Base-by-base conservation (phyloP, 1,284 basidiomycete genomes). In the Cutaneotrichosporon sp. region DNA sequence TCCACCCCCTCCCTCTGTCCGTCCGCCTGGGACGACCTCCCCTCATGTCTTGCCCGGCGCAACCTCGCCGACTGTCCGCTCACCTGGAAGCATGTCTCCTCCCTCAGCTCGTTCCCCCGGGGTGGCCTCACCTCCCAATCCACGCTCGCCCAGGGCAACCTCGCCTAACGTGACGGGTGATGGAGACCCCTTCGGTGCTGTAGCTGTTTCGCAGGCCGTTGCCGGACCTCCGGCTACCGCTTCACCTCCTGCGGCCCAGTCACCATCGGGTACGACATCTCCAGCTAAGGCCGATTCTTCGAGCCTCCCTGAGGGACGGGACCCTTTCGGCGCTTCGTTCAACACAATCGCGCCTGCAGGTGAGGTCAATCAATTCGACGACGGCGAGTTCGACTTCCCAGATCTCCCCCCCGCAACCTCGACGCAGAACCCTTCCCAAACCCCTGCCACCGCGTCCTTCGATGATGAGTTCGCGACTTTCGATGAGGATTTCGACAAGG, bases 341-440 rank as follows among this genome's bases (percentile, higher is more conserved):
- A 36, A 9, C 21, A 21, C 18, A 16, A 13, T 34, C 0, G 47
- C 49, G 16, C 60, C 60, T 13, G 36, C 31, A 30, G 18, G 13
- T 14, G 22, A 13, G 11, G 53, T 22, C 9, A 21, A 6, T n/a
- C 30, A 53, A 10, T 93, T 93, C 71, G 91, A 93, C 40, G 91
- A 92, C 72, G 91, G 92, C 73, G 89, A 90, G 68, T 92, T 93
- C 75, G 91, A 93, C 80, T 94, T 94, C 69, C 83, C 81, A 1
- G 82, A 86, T 53, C 82, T 85, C 4, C 81, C 84, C 1, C 81
- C 84, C 11, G 82, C 81, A 21, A 62, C 72, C 52, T 67, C 76
- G 18, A 70, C 49, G 8, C 42, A 76, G 6, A 65, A 72, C 3
- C 57, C 68, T 18, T 51, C 47, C 18, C 11, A 40, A 30, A 16